Base-by-base conservation (phyloP, 768 basidiomycete species). In the Boletus tylopilopsis region DNA sequence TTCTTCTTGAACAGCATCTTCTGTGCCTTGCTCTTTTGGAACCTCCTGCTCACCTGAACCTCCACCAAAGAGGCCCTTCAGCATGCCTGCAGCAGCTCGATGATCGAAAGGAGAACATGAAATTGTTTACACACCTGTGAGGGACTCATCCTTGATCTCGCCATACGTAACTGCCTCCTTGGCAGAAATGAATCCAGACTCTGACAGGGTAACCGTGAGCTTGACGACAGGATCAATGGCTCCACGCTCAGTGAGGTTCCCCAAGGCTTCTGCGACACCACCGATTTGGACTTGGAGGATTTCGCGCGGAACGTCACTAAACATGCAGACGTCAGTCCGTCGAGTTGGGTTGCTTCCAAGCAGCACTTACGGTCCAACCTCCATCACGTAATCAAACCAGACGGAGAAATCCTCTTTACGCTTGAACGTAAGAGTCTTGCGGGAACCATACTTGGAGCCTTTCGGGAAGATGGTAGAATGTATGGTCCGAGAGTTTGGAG, bases 381-480 rank as follows among this genome's bases (percentile, higher is more conserved):
- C 65, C 24, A 73, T 71, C 72, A 86, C 85, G 71, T 97, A 95
- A 49, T 81, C 79, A 51, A 98, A 74, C 60, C 79, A 79, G 50
- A 99, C 73, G 2, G 76, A 70, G 54, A 97, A 90, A 60, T 97
- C 91, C 8, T 87, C 84, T 58, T 83, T 85, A 49, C 90, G 81
- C 68, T 87, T 90, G 67, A 96, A 83, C 6, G 89, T 85, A 49
- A 96, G 64, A 2, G 85, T 88, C 75, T 96, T 95, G 72, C 85
- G 92, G 22, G 82, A 81, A 25, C 87, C 90, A 4, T 77, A 71
- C 68, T 87, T 90, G 1, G 90, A 82, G 3, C 87, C 85, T 4
- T 78, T 69, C 0, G 90, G 83, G 76, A 94, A 95, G 34, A 96
- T 76, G 13, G 77, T 68, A 1, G 86, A 85, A 29, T 81, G 80